phyloP scores from a whole-genome alignment of 768 basidiomycete genomes.

The Mycena capillaripes region DNA sequence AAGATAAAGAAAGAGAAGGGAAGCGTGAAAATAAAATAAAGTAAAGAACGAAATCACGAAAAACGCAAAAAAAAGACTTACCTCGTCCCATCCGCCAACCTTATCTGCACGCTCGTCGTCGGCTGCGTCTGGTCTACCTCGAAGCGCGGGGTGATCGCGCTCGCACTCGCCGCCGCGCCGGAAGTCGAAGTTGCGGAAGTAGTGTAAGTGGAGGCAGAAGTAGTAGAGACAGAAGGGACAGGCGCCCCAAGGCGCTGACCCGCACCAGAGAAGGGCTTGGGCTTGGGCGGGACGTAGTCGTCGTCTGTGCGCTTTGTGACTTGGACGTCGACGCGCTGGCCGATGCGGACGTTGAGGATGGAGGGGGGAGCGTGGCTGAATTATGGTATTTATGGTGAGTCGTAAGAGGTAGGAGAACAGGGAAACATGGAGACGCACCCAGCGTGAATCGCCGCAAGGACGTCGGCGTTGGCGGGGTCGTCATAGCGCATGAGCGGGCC shows the following conservation, averaged over 20 bases:
- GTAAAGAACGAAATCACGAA: too few relatives aligned
- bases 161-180: not conserved
- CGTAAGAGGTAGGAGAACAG: too few relatives aligned
- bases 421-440: conserved; percentile 47
- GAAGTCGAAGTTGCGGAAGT: not conserved
- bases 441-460: conserved; percentile 73
- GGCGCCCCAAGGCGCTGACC: conserved; percentile 77
- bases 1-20: too few relatives aligned
- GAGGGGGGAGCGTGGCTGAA: conserved; percentile 66
- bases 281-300: conserved; percentile 63
- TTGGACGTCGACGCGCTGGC: conserved; percentile 76
- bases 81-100: conserved; percentile 82
- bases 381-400: too few relatives aligned
- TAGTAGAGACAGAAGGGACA: conserved; percentile 44
- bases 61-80: conserved; percentile 41
- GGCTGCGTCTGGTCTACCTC: conserved; percentile 76
- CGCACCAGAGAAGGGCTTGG: conserved; percentile 67
- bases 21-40: too few relatives aligned
- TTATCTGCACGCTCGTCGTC: conserved; percentile 80
- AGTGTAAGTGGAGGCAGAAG: conserved; percentile 33
- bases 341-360: conserved; percentile 69
- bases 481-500: conserved; percentile 76
- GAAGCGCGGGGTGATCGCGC: conserved; percentile 57
- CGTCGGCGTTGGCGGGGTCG: conserved; percentile 67
- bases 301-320: conserved; percentile 69